phyloP scores from a whole-genome alignment of 441 rosid species.

The Theobroma grandiflorum region DNA sequence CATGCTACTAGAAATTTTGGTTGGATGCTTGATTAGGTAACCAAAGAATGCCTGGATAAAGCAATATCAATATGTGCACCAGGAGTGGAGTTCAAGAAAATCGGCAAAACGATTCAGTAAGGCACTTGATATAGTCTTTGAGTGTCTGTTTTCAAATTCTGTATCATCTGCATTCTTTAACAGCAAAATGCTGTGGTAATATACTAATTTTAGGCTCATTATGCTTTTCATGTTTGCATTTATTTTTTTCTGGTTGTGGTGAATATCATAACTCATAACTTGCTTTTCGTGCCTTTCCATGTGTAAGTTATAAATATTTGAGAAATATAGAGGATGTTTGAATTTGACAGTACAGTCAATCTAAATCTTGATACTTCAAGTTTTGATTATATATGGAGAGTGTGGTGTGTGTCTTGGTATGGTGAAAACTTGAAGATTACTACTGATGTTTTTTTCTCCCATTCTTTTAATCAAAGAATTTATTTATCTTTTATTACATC shows the following conservation, averaged over 20 bases:
- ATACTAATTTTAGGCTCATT: conserved; percentile 14
- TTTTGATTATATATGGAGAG: neutral
- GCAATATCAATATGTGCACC: conserved; percentile 91
- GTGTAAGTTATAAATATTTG: neutral
- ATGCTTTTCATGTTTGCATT: neutral
- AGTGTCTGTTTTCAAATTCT: conserved; percentile 2
- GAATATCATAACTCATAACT: neutral
- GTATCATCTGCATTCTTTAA: conserved; percentile 2
- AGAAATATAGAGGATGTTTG: neutral
- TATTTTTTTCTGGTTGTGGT: neutral
- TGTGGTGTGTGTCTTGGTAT: neutral
- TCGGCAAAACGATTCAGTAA: conserved; percentile 92
- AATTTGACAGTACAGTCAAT: neutral
- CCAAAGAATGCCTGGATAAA: conserved; percentile 81
- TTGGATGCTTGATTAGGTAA: conserved; percentile 65
- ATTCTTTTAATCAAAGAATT: neutral
- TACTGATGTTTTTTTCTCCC: neutral
- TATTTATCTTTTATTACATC: neutral
- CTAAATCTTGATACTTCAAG: neutral
- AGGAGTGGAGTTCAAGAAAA: conserved; percentile 79
- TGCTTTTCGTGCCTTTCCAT: conserved; percentile 6
- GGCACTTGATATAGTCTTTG: conserved; percentile 31
- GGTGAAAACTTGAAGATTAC: neutral
- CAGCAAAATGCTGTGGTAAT: neutral
- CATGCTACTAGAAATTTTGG: conserved; percentile 22